Base-by-base conservation (phyloP, 1,284 basidiomycete species). In the Marasmius oreades region DNA sequence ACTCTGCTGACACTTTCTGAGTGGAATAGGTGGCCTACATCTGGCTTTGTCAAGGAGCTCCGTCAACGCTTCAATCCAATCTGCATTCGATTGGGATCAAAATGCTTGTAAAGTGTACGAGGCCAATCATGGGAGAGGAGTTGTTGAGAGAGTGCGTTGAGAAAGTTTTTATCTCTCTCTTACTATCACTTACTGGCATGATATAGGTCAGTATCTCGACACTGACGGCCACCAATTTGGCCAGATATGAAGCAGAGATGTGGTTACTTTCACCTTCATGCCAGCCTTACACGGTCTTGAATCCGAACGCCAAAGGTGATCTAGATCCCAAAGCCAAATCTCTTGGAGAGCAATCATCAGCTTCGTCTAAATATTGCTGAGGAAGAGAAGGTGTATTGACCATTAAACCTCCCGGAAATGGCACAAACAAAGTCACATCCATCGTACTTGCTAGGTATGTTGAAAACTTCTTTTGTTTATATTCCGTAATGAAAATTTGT, bases 211-310 rank as follows among this genome's bases (percentile, higher is more conserved):
- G 91, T 66, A 89, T 92, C 37, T 76, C 77, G 14, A 76, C 72
- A 0, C 73, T 92, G 31, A 73, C 75, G 11, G 77, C 82, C 1
- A 48, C 67, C 5, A 66, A 74, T 26, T 67, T 90, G n/a, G 69
- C 74, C 24, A 48, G 59, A 20, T 69, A 79, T 24, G 60, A 76
- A 59, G 82, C 84, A 24, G 69, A 83, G 59, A 64, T 89, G 5
- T 91, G 89, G 88, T 76, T 91, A 23, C 68, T 90, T 39, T 91
- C 89, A 0, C 89, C 88, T 4, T 82, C 88, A 8, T 92, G 90
- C 65, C 89, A 91, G 64, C 89, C 89, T 0, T 92, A 91, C 63
- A 91, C 89, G 0, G 79, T 90, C 1, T 73, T 92, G 54, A 90
- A 90, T 64, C 83, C 87, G 2, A 73, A 76, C 22, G 84, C 87